Conservation (phyloP, 805 yeast species). For the Wickerhamiella brachini region DNA sequence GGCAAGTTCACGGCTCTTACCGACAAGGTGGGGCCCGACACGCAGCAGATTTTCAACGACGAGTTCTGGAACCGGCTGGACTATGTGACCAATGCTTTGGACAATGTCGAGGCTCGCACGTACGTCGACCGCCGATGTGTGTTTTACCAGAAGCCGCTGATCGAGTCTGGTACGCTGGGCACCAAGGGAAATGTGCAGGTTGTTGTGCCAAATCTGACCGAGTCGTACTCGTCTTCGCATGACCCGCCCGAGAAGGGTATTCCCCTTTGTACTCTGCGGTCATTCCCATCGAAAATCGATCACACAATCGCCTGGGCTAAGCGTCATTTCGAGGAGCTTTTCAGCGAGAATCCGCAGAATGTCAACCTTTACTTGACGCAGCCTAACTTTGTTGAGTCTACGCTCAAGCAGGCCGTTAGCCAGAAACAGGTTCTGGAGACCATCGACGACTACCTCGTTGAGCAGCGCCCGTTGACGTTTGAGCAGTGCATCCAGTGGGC, state of each 20-base stretch:
- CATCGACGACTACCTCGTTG: conserved; percentile 53
- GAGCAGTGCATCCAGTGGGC: conserved; percentile 97
- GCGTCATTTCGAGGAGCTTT: conserved; percentile 81
- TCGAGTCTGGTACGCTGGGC: conserved; percentile 96
- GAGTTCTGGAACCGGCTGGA: conserved; percentile 74
- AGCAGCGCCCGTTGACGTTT: conserved; percentile 72
- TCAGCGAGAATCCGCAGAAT: conserved; percentile 81
- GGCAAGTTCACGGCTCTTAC: conserved; percentile 64
- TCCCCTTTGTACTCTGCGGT: conserved; percentile 92
- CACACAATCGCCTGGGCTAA: conserved; percentile 99
- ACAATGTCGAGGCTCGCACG: conserved; percentile 94
- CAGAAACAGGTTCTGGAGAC: conserved; percentile 75
- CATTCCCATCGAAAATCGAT: conserved; percentile 96
- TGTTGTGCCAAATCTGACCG: conserved; percentile 83
- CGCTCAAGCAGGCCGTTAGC: conserved; percentile 84
- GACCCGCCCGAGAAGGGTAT: conserved; percentile 98
- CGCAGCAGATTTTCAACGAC: conserved; percentile 76
- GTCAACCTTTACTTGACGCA: conserved; percentile 83
- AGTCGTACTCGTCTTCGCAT: conserved; percentile 88
- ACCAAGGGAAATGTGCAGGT: conserved; percentile 98
- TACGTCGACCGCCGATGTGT: conserved; percentile 96
- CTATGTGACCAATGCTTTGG: conserved; percentile 91
- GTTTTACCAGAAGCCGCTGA: conserved; percentile 74
- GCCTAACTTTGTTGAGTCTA: conserved; percentile 82
- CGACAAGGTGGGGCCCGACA: conserved; percentile 89